Evolutionary conservation across 2,329 filamentous ascomycete species (phyloP).

Genomic region (Ophiognomonia clavigignenti-juglandacearum): DNA sequence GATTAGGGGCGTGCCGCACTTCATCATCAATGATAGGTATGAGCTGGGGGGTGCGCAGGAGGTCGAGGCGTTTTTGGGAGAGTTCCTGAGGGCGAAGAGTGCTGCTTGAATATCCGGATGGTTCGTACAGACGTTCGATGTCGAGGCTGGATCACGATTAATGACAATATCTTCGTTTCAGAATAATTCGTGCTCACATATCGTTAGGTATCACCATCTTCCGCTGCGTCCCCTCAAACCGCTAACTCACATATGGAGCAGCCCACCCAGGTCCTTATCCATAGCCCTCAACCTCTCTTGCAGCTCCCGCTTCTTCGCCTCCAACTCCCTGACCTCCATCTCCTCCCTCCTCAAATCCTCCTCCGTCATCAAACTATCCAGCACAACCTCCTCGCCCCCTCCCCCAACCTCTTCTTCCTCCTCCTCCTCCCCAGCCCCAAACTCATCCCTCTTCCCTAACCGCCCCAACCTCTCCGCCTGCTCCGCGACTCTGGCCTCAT

Average conservation of each 20-base stretch:
- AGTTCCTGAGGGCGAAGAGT: slow-evolving; percentile 52
- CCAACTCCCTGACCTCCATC: slow-evolving; percentile 56
- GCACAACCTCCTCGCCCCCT: slow-evolving; percentile 42
- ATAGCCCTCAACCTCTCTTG: slow-evolving; percentile 48
- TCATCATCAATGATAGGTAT: slow-evolving; percentile 64
- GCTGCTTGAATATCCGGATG: slow-evolving; percentile 15
- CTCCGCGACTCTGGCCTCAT: slow-evolving; percentile 73
- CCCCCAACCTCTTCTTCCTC: slow-evolving; percentile 51
- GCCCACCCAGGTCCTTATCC: slow-evolving; percentile 51
- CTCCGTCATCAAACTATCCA: slow-evolving; percentile 51
- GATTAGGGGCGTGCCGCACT: slow-evolving; percentile 68
- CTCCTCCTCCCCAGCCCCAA: slow-evolving; percentile 50
- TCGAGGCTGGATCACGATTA: not conserved
- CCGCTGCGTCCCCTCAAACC: not conserved
- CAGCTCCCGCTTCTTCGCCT: slow-evolving; percentile 51
- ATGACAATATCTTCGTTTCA: not conserved
- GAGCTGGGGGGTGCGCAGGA: slow-evolving; percentile 70
- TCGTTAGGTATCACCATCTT: slow-evolving; percentile 13
- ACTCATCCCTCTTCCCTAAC: slow-evolving; percentile 63
- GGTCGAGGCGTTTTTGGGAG: slow-evolving; percentile 57
- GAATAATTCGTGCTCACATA: not conserved
- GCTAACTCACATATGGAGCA: slow-evolving; percentile 45
- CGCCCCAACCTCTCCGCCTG: slow-evolving; percentile 69
- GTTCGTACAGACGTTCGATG: not conserved
- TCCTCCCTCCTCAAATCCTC: slow-evolving; percentile 67